Conservation (phyloP, 495 filamentous ascomycete genomes). For the Neurospora cerealis region DNA sequence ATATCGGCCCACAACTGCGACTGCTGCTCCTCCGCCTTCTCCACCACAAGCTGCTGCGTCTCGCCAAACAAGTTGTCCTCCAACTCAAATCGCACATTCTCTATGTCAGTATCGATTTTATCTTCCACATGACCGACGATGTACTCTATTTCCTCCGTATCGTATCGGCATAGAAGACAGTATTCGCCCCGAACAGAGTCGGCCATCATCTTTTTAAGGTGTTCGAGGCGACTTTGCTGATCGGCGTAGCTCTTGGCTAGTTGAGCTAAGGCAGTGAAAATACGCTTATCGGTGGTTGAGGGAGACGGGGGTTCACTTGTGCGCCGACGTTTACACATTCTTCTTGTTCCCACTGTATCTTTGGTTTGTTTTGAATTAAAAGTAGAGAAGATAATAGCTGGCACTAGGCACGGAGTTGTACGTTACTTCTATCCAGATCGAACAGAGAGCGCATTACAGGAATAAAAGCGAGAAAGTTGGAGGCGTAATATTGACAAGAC, state of each 20-base stretch:
- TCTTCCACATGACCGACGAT: neutral
- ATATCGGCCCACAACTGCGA: neutral
- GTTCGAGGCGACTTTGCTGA: neutral
- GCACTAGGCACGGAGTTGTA: too few species aligned
- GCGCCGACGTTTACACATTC: neutral
- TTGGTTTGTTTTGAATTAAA: too few species aligned
- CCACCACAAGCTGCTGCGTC: neutral
- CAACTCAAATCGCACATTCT: neutral
- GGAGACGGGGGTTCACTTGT: neutral
- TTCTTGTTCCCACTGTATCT: too few species aligned
- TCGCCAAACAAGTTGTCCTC: slow-evolving; percentile 1
- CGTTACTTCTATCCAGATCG: too few species aligned
- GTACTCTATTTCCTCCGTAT: neutral
- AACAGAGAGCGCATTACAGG: too few species aligned
- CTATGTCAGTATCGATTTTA: neutral
- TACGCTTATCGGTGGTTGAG: neutral
- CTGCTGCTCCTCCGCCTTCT: slow-evolving; percentile 1
- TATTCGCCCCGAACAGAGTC: neutral
- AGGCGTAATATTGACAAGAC: too few species aligned
- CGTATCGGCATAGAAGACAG: neutral
- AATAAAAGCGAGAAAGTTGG: too few species aligned
- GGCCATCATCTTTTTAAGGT: neutral
- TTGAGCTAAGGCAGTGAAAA: neutral
- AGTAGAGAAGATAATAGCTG: too few species aligned
- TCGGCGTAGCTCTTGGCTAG: neutral